Base-by-base conservation (phyloP, 2,329 filamentous ascomycete species). In the Pseudogymnoascus sp. region DNA sequence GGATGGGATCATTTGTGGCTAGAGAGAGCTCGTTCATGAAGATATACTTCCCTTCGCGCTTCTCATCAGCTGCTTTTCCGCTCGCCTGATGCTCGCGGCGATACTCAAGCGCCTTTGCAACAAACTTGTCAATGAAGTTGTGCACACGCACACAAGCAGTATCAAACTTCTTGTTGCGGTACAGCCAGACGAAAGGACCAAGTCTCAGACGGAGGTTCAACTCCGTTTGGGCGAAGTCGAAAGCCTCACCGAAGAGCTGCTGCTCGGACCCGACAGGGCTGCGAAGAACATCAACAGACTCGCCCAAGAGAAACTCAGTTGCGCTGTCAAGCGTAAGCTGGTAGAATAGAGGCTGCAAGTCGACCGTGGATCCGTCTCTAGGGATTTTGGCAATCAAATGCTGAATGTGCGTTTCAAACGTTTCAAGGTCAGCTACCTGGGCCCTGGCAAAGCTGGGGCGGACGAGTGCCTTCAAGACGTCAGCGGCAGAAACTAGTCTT, bases 321-420 rank as follows among this genome's bases (percentile, higher is more conserved):
- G 70, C 18, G 86, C 72, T 71, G 64, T 90, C 84, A 16, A 90
- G 75, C 0, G 74, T 76, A 3, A 89, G 75, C 67, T 79, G 78
- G 67, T 86, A 85, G 66, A 90, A 84, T 4, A 88, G 2, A 76
- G 75, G 64, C 87, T 82, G 3, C 90, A 70, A 64, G 90, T 84
- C 18, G 89, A 76, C 20, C 9, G 47, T 54, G 28, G 47, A 54
- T 12, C 47, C 47, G 9, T 54, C 47, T 20, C 47, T 18, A 2
- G 67, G 70, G 47, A 86, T 74, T 81, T 83, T 16, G 89, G 77
- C 12, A 77, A 77, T 60, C 80, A 75, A 61, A 50, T 83, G 78
- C 60, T 81, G 75, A 2, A 89, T 78, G 71, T 93, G 89, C n/a
- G 78, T 76, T 70, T 92, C 88, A 65, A 90, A 86, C 61, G 87